These are phyloP conservation scores for Didymella glomerata DNA, from an alignment of 2,329 filamentous ascomycete species.

Conservation along the genomic window DNA sequence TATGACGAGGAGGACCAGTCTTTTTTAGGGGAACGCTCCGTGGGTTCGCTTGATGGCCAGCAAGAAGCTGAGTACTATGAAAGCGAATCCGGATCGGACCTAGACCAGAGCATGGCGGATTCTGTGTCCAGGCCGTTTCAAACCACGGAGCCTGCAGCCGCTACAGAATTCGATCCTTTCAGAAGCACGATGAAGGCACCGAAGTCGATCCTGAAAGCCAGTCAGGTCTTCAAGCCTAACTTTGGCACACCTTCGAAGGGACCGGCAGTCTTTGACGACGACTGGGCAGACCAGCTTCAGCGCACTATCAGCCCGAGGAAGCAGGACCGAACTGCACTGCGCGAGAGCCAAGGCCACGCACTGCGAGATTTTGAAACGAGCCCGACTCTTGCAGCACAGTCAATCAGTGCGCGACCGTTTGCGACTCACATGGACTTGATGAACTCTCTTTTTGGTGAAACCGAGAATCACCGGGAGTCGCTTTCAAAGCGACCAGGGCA, in stretches of 20 bases:
- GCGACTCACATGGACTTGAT: conserved; percentile 93
- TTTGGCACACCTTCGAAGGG: conserved; percentile 63
- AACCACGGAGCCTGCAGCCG: conserved; percentile 74
- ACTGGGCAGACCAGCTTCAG: conserved; percentile 93
- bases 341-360: conserved; percentile 68
- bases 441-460: conserved; percentile 86
- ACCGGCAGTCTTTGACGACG: conserved; percentile 69
- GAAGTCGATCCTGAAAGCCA: conserved; percentile 60
- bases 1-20: conserved; percentile 68
- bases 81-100: conserved; percentile 76
- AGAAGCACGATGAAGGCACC: conserved; percentile 49
- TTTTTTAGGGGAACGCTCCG: conserved; percentile 95
- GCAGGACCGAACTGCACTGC: conserved; percentile 79
- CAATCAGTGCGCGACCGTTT: conserved; percentile 66
- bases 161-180: conserved; percentile 42
- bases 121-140: conserved; percentile 76
- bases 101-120: conserved; percentile 78
- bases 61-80: conserved; percentile 69
- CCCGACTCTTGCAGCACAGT: conserved; percentile 45
- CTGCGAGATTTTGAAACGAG: conserved; percentile 59
- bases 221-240: conserved; percentile 41
- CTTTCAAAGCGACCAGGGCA: conserved; percentile 60
- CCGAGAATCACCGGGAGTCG: conserved; percentile 61
- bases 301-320: conserved; percentile 95
- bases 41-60: conserved; percentile 72